These are phyloP conservation scores for Phaeophleospora eucalypticola DNA, from an alignment of 2,329 filamentous ascomycete species.

Conservation along the genomic window DNA sequence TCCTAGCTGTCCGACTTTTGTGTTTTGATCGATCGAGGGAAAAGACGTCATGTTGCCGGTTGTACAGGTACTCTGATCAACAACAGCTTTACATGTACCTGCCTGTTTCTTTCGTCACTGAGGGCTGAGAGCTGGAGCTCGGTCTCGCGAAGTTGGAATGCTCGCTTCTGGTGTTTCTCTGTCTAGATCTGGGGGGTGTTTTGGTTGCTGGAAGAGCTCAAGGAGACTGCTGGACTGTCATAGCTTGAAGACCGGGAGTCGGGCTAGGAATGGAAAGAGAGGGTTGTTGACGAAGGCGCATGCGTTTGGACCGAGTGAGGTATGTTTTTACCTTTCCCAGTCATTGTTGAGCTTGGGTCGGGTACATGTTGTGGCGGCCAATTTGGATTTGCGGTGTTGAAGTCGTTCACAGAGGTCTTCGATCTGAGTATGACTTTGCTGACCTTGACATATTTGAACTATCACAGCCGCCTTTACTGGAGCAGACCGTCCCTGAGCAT, in stretches of 20 bases:
- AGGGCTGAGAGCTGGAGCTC: too few species aligned
- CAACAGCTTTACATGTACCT: background rate
- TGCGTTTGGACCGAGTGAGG: constrained; percentile 29
- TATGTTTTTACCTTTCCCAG: constrained; percentile 7
- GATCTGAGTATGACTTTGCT: background rate
- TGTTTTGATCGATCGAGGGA: too few species aligned
- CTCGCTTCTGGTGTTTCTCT: too few species aligned
- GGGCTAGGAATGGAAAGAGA: too few species aligned
- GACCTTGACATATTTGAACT: background rate
- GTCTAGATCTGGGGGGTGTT: too few species aligned
- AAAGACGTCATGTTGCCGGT: background rate
- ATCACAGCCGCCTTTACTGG: constrained; percentile 65
- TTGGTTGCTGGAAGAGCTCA: too few species aligned
- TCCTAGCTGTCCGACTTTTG: too few species aligned
- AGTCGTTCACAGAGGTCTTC: background rate
- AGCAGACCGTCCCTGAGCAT: constrained; percentile 67
- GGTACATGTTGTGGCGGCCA: background rate
- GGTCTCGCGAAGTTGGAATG: too few species aligned
- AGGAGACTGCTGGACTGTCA: too few species aligned
- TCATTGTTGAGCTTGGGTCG: background rate
- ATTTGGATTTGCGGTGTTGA: background rate
- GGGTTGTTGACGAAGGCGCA: constrained; percentile 28
- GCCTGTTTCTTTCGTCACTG: background rate
- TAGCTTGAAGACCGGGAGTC: too few species aligned
- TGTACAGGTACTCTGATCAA: too few species aligned